phyloP scores from a whole-genome alignment of 2,329 filamentous ascomycete genomes.

The Tolypocladium guangdongense region DNA sequence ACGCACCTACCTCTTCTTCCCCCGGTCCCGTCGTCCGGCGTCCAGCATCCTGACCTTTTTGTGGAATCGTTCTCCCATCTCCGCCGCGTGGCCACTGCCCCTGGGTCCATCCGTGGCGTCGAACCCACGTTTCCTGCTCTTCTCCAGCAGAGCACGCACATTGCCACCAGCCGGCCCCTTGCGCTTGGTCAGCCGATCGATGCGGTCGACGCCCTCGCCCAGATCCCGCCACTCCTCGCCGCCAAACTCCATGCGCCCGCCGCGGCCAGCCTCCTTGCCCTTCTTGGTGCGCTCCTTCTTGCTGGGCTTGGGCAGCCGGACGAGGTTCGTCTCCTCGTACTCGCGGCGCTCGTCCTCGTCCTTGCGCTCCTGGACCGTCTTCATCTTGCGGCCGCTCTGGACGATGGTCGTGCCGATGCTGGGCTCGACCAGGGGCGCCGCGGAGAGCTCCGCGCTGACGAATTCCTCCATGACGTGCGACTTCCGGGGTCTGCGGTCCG shows the following conservation, averaged over 20 bases:
- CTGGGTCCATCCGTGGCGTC: conserved; percentile 60
- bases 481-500: conserved; percentile 52
- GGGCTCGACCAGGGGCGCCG: conserved; percentile 71
- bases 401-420: conserved; percentile 87
- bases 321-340: conserved; percentile 91
- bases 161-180: conserved; percentile 45
- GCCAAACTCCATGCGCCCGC: conserved; percentile 58
- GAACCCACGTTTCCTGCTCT: conserved; percentile 70
- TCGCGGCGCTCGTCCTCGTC: conserved; percentile 68
- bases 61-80: conserved; percentile 65
- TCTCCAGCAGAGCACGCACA: conserved; percentile 58
- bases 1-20: conserved; percentile 25
- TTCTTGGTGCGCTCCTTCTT: conserved; percentile 76
- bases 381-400: conserved; percentile 65
- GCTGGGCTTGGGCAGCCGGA: conserved; percentile 71
- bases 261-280: conserved; percentile 36
- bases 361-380: conserved; percentile 64
- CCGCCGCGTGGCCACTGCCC: conserved; percentile 44
- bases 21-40: conserved; percentile 31
- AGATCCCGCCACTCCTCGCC: conserved; percentile 90
- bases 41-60: conserved; percentile 53
- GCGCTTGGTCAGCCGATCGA: conserved; percentile 68
- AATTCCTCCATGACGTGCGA: conserved; percentile 90
- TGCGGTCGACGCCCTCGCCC: conserved; percentile 76
- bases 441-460: conserved; percentile 71